phyloP scores from a whole-genome alignment of 2,329 filamentous ascomycete genomes.

The Arthrobotrys iridis region DNA sequence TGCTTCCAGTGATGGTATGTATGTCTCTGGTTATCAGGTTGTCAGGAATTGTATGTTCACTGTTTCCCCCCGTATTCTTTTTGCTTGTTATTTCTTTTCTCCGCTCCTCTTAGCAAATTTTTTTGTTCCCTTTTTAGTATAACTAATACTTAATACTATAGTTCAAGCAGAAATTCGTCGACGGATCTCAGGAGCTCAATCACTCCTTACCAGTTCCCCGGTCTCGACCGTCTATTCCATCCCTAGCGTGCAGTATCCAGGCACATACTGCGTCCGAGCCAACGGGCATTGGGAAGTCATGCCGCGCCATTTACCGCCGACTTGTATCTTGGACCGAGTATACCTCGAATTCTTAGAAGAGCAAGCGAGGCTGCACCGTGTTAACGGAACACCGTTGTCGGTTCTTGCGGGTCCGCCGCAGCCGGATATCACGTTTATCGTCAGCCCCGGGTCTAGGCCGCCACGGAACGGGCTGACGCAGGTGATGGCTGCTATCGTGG shows the following conservation, averaged over 20 bases:
- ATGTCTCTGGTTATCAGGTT: conserved; percentile 1
- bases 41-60: conserved; percentile 6
- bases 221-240: conserved; percentile 52
- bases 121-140: conserved; percentile 24
- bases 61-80: neutral
- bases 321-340: conserved; percentile 81
- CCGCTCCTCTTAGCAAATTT: neutral
- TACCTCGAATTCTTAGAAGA: conserved; percentile 81
- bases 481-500: conserved; percentile 84
- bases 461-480: conserved; percentile 81
- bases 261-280: conserved; percentile 45
- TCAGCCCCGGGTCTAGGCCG: conserved; percentile 73
- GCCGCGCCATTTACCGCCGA: conserved; percentile 64
- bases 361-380: conserved; percentile 72
- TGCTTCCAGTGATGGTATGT: conserved; percentile 49
- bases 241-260: conserved; percentile 50
- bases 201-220: conserved; percentile 40
- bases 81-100: neutral
- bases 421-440: conserved; percentile 79
- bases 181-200: conserved; percentile 48
- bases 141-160: conserved; percentile 26
- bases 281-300: conserved; percentile 54
- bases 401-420: conserved; percentile 80
- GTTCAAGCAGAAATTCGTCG: conserved; percentile 39
- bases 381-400: conserved; percentile 71